These are phyloP conservation scores for Epichloe gansuensis DNA, from an alignment of 2,329 filamentous ascomycete species.

Conservation along the genomic window DNA sequence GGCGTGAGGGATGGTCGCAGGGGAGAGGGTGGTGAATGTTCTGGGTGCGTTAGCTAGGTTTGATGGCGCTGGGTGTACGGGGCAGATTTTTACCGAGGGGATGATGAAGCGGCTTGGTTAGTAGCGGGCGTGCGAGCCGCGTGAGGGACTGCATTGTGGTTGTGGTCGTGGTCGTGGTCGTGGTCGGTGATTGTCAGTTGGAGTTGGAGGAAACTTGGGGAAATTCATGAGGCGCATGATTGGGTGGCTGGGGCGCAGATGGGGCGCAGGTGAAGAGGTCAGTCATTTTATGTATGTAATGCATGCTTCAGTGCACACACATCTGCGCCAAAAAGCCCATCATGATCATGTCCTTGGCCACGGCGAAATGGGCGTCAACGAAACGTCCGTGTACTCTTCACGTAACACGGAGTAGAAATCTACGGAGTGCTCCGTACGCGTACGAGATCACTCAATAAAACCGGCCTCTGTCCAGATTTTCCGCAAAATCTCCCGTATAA, in stretches of 20 bases:
- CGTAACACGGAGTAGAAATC: no score
- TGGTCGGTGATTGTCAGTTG: background rate
- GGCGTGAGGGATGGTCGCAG: conserved; percentile 35
- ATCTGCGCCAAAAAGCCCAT: no score
- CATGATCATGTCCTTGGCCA: no score
- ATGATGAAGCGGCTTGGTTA: conserved; percentile 14
- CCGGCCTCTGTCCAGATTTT: conserved; percentile 9
- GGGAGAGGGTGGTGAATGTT: conserved; percentile 36
- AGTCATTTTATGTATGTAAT: no score
- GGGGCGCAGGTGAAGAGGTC: no score
- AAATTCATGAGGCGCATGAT: background rate
- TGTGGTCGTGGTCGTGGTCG: background rate
- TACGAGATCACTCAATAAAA: no score
- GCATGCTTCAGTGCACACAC: no score
- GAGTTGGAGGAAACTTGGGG: background rate
- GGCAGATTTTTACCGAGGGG: conserved; percentile 15
- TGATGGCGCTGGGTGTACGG: background rate
- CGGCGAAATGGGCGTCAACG: no score
- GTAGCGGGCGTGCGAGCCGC: conserved; percentile 18
- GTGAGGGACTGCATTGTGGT: conserved; percentile 16
- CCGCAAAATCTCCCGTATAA: conserved; percentile 24
- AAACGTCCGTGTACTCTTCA: no score
- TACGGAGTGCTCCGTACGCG: no score
- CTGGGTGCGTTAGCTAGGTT: conserved; percentile 15
- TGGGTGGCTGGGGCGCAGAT: background rate